Base-by-base conservation (phyloP, 2,329 filamentous ascomycete genomes). In the Podosphaera fusca region DNA sequence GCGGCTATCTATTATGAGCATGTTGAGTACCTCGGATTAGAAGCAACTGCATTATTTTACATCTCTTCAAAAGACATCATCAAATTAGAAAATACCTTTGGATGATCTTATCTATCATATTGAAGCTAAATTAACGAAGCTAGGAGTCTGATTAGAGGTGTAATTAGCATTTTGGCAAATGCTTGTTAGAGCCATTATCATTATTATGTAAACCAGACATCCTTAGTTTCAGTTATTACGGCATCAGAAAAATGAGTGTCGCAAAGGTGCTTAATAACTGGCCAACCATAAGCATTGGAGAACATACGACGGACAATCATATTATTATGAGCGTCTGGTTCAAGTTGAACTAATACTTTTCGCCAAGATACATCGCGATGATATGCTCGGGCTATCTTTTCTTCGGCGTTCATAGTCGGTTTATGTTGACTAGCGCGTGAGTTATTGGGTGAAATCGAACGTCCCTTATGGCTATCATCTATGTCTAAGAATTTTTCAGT, bases 321-420 rank as follows among this genome's bases (percentile, higher is more conserved):
- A 69, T 98, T 98, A 70, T 98, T 98, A 72, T 98, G 92, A 0
- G 92, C 92, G 69, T 98, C 92, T 0, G 92, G 92, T 67, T 98
- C 90, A 2, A 98, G 75, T 56, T 92, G 85, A 12, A 98, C 92
- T 3, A 98, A 78, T 1, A 98, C 92, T 68, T 98, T 98, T 51
- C 92, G 85, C 92, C 92, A 98, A 1, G 87, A 86, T 29, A 98
- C 71, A 61, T 87, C 87, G 10, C 82, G 81, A 68, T 98, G 92
- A 70, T 98, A 98, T 12, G 88, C 92, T 52, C 92, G 80, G 1
- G 92, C 92, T 62, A 98, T 98, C 70, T 95, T 96, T 69, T 98
- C 92, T 69, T 98, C 92, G 0, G 96, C 88, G 60, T 85, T 87
- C 80, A 96, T 89, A 10, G 35, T 38, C 35, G 35, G 6, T 38